phyloP scores from a whole-genome alignment of 306 rosid genomes.

The Lathyrus sativus region DNA sequence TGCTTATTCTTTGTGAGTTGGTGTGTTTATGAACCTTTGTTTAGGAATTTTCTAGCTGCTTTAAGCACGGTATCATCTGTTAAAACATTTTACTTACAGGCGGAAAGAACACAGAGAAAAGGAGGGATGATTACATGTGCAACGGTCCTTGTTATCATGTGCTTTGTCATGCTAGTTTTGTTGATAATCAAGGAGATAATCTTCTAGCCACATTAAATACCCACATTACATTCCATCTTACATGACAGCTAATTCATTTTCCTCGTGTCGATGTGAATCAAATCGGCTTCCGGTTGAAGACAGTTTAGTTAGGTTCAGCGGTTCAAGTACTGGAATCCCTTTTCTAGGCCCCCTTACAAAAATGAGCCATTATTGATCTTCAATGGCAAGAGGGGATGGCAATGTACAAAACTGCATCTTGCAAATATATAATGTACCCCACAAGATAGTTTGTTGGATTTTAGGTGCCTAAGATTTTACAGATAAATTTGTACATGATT shows the following conservation, averaged over 20 bases:
- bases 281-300: conserved; percentile 26
- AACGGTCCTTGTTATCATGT: conserved; percentile 75
- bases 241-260: conserved; percentile 28
- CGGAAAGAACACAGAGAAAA: conserved; percentile 72
- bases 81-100: conserved; percentile 54
- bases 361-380: conserved; percentile 5
- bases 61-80: conserved; percentile 8
- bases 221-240: not conserved
- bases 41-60: not conserved
- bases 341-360: conserved; percentile 21
- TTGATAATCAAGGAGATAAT: conserved; percentile 68
- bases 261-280: conserved; percentile 18
- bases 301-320: not conserved
- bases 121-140: conserved; percentile 85
- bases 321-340: conserved; percentile 18
- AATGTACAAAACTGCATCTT: conserved; percentile 16
- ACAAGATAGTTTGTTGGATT: conserved; percentile 7
- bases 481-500: not conserved
- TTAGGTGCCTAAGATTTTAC: not conserved
- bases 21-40: not conserved
- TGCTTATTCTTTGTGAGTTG: not conserved
- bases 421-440: conserved; percentile 9
- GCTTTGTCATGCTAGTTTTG: conserved; percentile 70
- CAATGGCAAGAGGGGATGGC: conserved; percentile 22
- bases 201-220: conserved; percentile 37